Evolutionary conservation across 2,329 filamentous ascomycete genomes (phyloP), one percentile per base, ranked within the genome.

Genomic region (Cordyceps cateniannulata): DNA sequence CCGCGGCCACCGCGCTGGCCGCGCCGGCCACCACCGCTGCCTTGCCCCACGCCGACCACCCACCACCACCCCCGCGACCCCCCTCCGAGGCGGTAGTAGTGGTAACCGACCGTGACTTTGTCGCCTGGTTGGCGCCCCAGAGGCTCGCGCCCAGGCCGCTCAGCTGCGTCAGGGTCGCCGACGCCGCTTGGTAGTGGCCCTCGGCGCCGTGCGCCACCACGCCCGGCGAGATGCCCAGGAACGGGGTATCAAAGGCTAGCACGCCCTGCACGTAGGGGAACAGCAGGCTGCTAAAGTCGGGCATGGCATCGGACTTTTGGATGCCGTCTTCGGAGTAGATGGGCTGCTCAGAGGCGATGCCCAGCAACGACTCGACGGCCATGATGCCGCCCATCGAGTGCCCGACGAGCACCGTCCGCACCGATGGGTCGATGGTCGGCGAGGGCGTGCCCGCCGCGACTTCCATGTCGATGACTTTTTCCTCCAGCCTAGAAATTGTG

Each of bases 381-480:
- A 98, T 92, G 68, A 98, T 97, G 67, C 95, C 95, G 67, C 90
- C 90, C 90, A 89, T 97, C 9, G 89, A 93, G 73, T 97, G 93
- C 25, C 93, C 93, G 61, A 96, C 78, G 18, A 97, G 82, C 51
- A 96, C 82, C 29, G 89, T 88, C 69, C 86, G 87, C 22, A 96
- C 91, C 0, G 88, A 91, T 5, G 92, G 91, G 63, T 96, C 91
- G 64, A 96, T 82, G 0, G 90, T 96, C 0, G 93, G 93, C 5
- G 89, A 93, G 1, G 90, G 84, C 0, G 91, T 93, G 50, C 82
- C 81, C 66, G 90, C 89, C 29, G 83, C 86, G 61, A 97, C 93
- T 75, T 99, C 93, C 68, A 97, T 80, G 73, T 98, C 95, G 68
- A 98, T 97, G 67, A 98, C 90, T 68, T 90, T 90, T 71, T 97